Evolutionary conservation across 2,329 filamentous ascomycete genomes (phyloP).

Genomic region (Colletotrichum camelliae): DNA sequence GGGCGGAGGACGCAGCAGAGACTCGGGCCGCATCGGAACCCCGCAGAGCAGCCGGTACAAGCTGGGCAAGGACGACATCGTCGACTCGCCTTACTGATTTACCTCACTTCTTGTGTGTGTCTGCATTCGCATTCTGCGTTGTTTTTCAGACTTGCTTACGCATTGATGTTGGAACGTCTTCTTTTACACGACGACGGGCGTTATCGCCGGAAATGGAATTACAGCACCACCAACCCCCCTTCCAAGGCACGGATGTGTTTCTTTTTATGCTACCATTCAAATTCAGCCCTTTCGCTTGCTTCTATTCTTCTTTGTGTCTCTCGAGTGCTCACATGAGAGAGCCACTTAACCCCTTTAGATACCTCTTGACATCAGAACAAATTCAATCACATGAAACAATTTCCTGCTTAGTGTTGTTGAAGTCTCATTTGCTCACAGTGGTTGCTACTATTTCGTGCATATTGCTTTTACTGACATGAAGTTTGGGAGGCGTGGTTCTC

Average conservation of each 20-base stretch:
- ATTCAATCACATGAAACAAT: not conserved
- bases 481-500: not conserved
- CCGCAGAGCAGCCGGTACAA: slow-evolving; percentile 69
- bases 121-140: not conserved
- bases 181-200: not conserved
- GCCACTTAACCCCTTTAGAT: not conserved
- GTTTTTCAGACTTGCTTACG: not conserved
- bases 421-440: not conserved
- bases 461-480: not conserved
- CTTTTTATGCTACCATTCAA: not conserved
- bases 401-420: not conserved
- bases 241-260: not conserved
- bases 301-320: not conserved
- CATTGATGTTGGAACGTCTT: not conserved
- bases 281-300: not conserved
- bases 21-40: slow-evolving; percentile 57
- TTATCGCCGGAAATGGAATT: not conserved
- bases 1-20: slow-evolving; percentile 44
- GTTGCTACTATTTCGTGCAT: not conserved
- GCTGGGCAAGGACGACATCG: slow-evolving; percentile 81
- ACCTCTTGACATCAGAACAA: not conserved
- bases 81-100: slow-evolving; percentile 68
- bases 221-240: not conserved
- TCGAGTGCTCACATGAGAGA: not conserved
- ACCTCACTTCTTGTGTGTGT: too few relatives aligned